Conservation (phyloP, 495 filamentous ascomycete species). For the Daldinia caldariorum region DNA sequence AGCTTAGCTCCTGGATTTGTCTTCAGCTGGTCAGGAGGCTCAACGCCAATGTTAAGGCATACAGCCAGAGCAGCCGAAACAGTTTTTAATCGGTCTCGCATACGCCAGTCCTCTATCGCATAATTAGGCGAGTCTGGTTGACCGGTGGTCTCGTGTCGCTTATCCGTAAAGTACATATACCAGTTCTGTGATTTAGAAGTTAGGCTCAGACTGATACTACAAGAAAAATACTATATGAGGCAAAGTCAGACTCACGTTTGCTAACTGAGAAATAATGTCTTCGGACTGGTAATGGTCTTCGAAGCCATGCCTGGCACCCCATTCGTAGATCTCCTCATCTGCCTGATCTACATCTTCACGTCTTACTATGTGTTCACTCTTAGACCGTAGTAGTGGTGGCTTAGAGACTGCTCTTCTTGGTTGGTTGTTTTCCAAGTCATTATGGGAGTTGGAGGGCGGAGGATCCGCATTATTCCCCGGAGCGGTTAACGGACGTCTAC, state of each 20-base stretch:
- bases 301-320: slow-evolving; percentile 71
- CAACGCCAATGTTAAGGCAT: slow-evolving; percentile 96
- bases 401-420: slow-evolving; percentile 57
- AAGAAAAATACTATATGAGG: not conserved
- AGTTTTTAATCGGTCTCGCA: slow-evolving; percentile 95
- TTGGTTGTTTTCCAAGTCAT: slow-evolving; percentile 45
- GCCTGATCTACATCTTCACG: slow-evolving; percentile 52
- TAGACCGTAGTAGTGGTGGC: slow-evolving; percentile 71
- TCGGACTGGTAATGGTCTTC: slow-evolving; percentile 76
- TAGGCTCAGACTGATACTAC: slow-evolving; percentile 46
- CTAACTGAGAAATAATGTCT: slow-evolving; percentile 67
- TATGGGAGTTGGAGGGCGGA: slow-evolving; percentile 29
- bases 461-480: slow-evolving; percentile 44
- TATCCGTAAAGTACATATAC: slow-evolving; percentile 99
- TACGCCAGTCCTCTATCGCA: slow-evolving; percentile 90
- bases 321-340: slow-evolving; percentile 56
- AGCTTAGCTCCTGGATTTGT: slow-evolving; percentile 91
- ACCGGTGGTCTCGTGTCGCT: slow-evolving; percentile 95
- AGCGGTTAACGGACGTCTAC: slow-evolving; percentile 49
- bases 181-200: slow-evolving; percentile 68
- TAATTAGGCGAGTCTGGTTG: slow-evolving; percentile 72
- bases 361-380: slow-evolving; percentile 73
- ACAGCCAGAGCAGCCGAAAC: slow-evolving; percentile 93
- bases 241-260: slow-evolving; percentile 56
- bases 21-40: slow-evolving; percentile 93